These are phyloP conservation scores for Xylaria sp. DNA, from an alignment of 2,329 filamentous ascomycete genomes.

Conservation along the genomic window DNA sequence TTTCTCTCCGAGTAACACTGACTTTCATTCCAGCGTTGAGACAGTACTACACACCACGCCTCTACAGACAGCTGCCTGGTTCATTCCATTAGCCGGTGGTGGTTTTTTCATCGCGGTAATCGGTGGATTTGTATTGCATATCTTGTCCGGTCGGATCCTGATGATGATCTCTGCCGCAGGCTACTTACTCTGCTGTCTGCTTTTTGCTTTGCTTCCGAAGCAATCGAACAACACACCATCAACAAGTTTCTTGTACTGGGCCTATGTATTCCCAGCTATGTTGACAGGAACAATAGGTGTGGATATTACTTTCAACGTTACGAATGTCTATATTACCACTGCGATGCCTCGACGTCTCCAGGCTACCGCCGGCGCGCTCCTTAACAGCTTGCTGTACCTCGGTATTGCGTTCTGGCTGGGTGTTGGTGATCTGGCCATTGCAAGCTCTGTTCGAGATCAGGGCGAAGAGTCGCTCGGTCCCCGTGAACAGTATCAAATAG, in stretches of 20 bases:
- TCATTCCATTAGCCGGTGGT: conserved; percentile 72
- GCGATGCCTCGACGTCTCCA: conserved; percentile 73
- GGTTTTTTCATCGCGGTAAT: conserved; percentile 71
- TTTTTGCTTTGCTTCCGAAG: conserved; percentile 72
- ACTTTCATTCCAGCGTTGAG: conserved; percentile 59
- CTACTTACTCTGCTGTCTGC: conserved; percentile 65
- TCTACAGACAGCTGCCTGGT: conserved; percentile 74
- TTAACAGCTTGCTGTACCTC: conserved; percentile 76
- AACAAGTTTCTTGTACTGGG: conserved; percentile 70
- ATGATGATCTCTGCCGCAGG: conserved; percentile 70
- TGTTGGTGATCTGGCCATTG: conserved; percentile 72
- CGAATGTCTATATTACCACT: conserved; percentile 82
- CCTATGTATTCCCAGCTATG: conserved; percentile 77
- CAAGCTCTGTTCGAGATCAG: conserved; percentile 53
- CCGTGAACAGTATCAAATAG: conserved; percentile 47
- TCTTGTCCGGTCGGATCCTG: conserved; percentile 70
- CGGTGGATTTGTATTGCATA: conserved; percentile 74
- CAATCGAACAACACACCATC: conserved; percentile 56
- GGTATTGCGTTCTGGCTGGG: conserved; percentile 78
- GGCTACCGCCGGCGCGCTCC: conserved; percentile 75
- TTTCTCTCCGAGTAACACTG: conserved; percentile 1
- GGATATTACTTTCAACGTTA: conserved; percentile 79
- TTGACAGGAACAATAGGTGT: conserved; percentile 75
- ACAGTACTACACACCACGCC: conserved; percentile 68
- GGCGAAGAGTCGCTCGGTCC: conserved; percentile 34